phyloP scores from a whole-genome alignment of 371 early-diverging fungal genomes.

The Mucor circinelloides region DNA sequence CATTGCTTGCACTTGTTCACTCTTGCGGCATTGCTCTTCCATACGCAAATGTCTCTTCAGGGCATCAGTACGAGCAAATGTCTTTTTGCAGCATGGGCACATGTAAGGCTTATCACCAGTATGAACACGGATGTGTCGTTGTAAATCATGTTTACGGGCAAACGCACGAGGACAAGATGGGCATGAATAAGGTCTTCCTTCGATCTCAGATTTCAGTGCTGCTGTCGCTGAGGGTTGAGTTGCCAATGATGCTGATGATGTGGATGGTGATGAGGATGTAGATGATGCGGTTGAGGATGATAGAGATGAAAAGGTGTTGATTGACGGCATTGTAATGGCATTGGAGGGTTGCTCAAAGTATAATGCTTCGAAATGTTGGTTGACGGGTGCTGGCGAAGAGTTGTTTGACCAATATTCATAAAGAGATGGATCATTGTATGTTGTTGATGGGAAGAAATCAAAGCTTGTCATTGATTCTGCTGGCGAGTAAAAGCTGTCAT shows the following conservation, averaged over 20 bases:
- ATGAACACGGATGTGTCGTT: slow-evolving; percentile 70
- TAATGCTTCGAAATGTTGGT: not conserved
- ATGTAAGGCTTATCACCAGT: slow-evolving; percentile 67
- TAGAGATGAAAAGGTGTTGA: not conserved
- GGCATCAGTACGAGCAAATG: slow-evolving; percentile 73
- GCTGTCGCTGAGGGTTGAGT: not conserved
- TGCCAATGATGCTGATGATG: not conserved
- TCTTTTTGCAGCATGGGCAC: slow-evolving; percentile 63
- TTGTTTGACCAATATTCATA: not conserved
- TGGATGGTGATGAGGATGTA: not conserved
- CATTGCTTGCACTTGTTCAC: slow-evolving; percentile 48
- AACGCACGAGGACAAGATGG: slow-evolving; percentile 36
- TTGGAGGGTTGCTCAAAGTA: not conserved
- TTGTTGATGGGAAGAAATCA: not conserved
- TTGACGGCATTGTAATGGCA: not conserved
- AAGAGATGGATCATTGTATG: not conserved
- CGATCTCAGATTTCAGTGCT: not conserved
- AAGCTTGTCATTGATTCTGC: not conserved
- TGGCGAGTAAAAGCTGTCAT: not conserved
- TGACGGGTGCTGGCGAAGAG: not conserved
- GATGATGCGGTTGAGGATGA: not conserved
- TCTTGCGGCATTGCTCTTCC: slow-evolving; percentile 56
- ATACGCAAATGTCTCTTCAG: slow-evolving; percentile 65
- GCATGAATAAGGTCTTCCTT: slow-evolving; percentile 20
- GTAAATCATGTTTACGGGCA: slow-evolving; percentile 69